Evolutionary conservation across 2,329 filamentous ascomycete genomes (phyloP).

Genomic region (Alternaria postmessia): DNA sequence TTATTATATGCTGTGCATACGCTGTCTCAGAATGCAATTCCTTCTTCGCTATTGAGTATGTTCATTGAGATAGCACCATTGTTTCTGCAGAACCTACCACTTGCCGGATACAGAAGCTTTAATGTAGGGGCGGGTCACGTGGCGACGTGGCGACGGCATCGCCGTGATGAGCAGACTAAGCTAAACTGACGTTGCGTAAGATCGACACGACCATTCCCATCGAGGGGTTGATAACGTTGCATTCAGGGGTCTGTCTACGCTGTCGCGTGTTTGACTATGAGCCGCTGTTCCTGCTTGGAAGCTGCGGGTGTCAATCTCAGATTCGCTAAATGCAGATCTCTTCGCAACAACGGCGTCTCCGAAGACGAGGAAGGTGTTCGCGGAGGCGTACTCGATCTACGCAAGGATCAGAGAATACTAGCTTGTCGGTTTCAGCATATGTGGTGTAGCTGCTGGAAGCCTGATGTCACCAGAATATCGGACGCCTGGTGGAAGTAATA

Average conservation of each 20-base stretch:
- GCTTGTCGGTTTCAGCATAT: not conserved
- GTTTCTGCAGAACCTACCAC: not conserved
- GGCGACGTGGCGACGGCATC: constrained; percentile 12
- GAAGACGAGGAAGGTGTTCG: constrained; percentile 1
- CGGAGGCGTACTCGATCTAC: constrained; percentile 4
- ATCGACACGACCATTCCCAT: not conserved
- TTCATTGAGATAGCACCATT: no score
- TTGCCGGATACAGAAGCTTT: not conserved
- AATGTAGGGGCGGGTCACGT: constrained; percentile 7
- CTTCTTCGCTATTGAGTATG: no score
- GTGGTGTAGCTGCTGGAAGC: not conserved
- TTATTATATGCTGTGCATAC: no score
- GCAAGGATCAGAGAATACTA: not conserved
- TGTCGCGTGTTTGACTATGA: not conserved
- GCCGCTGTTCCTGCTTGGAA: not conserved
- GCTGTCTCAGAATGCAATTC: no score
- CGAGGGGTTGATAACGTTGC: not conserved
- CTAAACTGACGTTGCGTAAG: not conserved
- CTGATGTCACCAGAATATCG: not conserved
- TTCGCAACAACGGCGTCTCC: constrained; percentile 2
- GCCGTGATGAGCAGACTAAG: not conserved
- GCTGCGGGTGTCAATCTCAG: not conserved
- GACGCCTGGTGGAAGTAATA: not conserved
- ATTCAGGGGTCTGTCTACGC: not conserved
- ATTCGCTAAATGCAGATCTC: constrained; percentile 7